Base-by-base conservation (phyloP, 352 stramenopile genomes). In the Phytophthora podocarpi region DNA sequence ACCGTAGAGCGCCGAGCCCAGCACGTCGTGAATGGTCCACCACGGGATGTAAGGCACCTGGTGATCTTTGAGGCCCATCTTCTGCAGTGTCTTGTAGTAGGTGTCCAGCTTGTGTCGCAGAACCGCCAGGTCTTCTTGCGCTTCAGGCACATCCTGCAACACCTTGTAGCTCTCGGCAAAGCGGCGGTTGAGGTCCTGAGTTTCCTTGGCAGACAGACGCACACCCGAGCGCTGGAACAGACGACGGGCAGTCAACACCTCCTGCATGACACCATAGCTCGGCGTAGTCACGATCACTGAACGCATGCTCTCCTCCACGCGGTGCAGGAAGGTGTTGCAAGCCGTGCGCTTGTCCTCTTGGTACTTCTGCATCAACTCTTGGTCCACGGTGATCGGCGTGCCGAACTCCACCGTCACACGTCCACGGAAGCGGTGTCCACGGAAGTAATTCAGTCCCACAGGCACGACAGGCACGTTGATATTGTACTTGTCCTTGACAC, bases 371-470 rank as follows among this genome's bases (percentile, higher is more conserved):
- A 96, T 88, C 21, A 97, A 66, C 36, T 85, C 70, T 41, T 96
- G 74, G 20, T 90, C 86, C 13, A 97, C 84, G 0, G 75, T 78
- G 45, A 98, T 96, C 2, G 95, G 92, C 12, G 88, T 91, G 0
- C 97, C 97, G 72, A 98, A 99, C 66, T 99, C 97, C 13, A 99
- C 96, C 4, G 97, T 97, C 52, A 96, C 96, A 58, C 97, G 94
- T 7, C 95, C 96, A 47, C 97, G 86, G 82, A 99, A 99, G 46
- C 93, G 82, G 65, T 99, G 96, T 27, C 95, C 95, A 30, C 89
- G 85, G 72, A 99, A 99, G 72, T 99, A 99, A 68, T 98, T 99
- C 30, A 99, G 78, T 7, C 97, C 97, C 35, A 99, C 96, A 5
- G 97, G 97, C 26, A 99, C 94, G 15, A 99, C 98, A 0, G 95